phyloP scores from a whole-genome alignment of 1,284 basidiomycete genomes.

The Pterulicium gracile region DNA sequence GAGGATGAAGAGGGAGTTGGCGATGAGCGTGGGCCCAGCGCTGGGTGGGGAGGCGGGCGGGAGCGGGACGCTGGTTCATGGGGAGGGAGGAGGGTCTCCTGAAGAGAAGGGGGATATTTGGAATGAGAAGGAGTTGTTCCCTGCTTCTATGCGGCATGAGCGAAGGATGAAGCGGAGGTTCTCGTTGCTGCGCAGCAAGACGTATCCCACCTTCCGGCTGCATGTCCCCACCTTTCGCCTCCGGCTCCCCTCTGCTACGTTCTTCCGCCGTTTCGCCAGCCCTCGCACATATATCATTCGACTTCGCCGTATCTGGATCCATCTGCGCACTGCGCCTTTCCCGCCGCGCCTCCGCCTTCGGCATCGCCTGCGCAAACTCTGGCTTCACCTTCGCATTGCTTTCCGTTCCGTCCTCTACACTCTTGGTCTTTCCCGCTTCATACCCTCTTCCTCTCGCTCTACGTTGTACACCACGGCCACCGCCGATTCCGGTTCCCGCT shows the following conservation, averaged over 20 bases:
- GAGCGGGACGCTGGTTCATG: neutral
- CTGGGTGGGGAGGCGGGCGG: constrained; percentile 2
- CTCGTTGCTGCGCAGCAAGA: neutral
- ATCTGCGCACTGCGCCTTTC: neutral
- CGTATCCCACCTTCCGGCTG: neutral
- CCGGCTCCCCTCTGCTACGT: neutral
- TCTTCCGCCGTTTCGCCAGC: too few relatives aligned
- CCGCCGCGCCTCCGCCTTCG: neutral
- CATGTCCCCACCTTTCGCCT: neutral
- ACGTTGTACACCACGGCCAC: neutral
- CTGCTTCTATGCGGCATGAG: neutral
- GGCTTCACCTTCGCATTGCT: too few relatives aligned
- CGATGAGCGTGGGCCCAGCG: neutral
- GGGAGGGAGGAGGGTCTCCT: neutral
- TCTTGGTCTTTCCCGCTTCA: too few relatives aligned
- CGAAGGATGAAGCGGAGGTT: neutral
- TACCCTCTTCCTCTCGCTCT: neutral
- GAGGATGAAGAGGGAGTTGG: constrained; percentile 16
- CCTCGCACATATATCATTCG: too few relatives aligned
- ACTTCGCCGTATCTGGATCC: too few relatives aligned
- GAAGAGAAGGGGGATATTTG: neutral
- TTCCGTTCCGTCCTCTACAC: too few relatives aligned
- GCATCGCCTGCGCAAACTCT: too few relatives aligned
- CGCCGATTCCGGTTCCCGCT: neutral
- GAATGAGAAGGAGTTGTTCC: neutral